Evolutionary conservation across 2,329 filamentous ascomycete species (phyloP), one percentile per base, ranked within the genome.

Genomic region (Colletotrichum siamense): DNA sequence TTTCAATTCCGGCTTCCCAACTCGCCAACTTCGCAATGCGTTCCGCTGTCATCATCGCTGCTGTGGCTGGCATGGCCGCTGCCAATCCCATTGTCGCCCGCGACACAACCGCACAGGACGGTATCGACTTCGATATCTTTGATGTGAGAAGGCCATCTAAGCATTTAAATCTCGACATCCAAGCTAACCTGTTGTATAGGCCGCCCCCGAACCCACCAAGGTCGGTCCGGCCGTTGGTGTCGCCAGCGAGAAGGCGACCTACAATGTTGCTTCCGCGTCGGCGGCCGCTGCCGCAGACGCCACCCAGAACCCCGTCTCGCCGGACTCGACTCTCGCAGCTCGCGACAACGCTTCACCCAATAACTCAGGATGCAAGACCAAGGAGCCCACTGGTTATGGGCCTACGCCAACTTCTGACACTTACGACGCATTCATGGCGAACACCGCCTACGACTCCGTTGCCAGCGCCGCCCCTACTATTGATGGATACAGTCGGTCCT

Each of bases 141-240:
- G 73, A 75, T 34, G 73, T 75, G 5, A 55, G 69, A 36, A 26
- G 15, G 4, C 28, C 34, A 24, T n/a, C 8, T 10, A 18, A 10
- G 10, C 13, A 6, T 12, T 39, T 30, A 6, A 39, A 32, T 12
- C n/a, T n/a, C 13, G 7, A 7, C 39, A 3, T 5, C 8, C 39
- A n/a, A 34, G 10, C 52, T 76, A 30, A 76, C 64, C 15, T 6
- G 6, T 10, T 3, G 3, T 32, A 24, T 26, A 76, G 73, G 55
- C 63, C 2, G 55, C 28, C 13, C 28, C 73, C 15, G 32, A 63
- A 26, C 36, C 44, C 15, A 52, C 62, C 36, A 76, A 76, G 73
- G 15, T 36, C 22, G 73, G 73, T 22, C 73, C 73, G 6, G 69
- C 62, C n/a, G 62, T 76, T 10, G 73, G 63, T 18, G 69, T 26